Conservation (phyloP, 2,329 filamentous ascomycete species). For the Xylaria sp. region DNA sequence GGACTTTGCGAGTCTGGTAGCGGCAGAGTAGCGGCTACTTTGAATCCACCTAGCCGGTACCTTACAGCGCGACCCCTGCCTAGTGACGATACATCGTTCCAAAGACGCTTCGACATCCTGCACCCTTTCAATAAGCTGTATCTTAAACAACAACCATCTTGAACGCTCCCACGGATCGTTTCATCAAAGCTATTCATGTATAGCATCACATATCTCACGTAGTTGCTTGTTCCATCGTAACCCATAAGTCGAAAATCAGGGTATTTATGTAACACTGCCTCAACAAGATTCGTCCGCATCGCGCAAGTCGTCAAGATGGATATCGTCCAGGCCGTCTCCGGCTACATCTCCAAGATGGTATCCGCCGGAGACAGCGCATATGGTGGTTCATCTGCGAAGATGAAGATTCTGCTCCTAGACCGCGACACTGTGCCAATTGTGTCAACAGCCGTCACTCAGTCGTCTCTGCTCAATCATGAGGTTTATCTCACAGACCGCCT, state of each 20-base stretch:
- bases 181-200: constrained; percentile 20
- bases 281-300: constrained; percentile 1
- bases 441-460: constrained; percentile 95
- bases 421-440: constrained; percentile 93
- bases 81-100: constrained; percentile 40
- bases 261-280: constrained; percentile 3
- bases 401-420: constrained; percentile 97
- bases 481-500: constrained; percentile 97
- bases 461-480: constrained; percentile 92
- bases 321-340: constrained; percentile 88
- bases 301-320: constrained; percentile 74
- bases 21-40: constrained; percentile 8
- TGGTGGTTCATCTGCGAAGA: constrained; percentile 81
- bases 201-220: not conserved
- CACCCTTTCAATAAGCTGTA: not conserved
- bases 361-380: constrained; percentile 78
- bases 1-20: constrained; percentile 37
- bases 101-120: constrained; percentile 23
- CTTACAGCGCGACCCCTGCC: constrained; percentile 33
- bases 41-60: constrained; percentile 5
- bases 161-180: constrained; percentile 12
- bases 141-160: constrained; percentile 12
- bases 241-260: not conserved
- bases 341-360: constrained; percentile 97
- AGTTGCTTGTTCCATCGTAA: not conserved